Evolutionary conservation across 1,139 yeast genomes (phyloP), one percentile per base, ranked within the genome.

Genomic region (Entelexis paramagnoliae): DNA sequence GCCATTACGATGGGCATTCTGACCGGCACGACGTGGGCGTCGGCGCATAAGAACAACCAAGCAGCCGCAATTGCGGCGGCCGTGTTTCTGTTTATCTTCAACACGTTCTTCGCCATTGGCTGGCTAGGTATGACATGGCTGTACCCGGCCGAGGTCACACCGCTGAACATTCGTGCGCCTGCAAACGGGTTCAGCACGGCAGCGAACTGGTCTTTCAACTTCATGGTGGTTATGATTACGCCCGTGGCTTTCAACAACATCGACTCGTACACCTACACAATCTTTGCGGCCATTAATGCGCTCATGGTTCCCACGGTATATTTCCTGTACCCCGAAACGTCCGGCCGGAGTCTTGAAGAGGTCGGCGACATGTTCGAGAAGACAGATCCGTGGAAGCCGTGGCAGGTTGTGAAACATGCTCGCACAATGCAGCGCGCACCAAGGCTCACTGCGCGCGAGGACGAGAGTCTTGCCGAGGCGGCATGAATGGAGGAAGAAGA

Each of bases 51-150:
- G 10, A 16, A 53, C 26, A 48, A 44, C 75, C 8, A 76, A 76
- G 51, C 42, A 2, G 69, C 68, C n/a, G 71, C 80, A 3, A 83
- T 84, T 60, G 74, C 80, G 55, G 77, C 79, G 48, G 64, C 79
- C 19, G 79, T 83, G 51, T 80, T 80, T 66, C 72, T 79, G 73
- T 77, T 76, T 57, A 80, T 80, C 64, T 79, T 79, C 56, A 80
- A 75, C 60, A 62, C 83, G 42, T 77, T 80, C 49, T 81, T 82
- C 55, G 77, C 83, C 17, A 78, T 84, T 3, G 80, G 83, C 80
- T 81, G 81, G 65, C 79, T 77, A 35, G 76, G 63, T 14, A 57
- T 75, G 59, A 70, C 74, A 58, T 78, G 81, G 81, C 69, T 77
- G 50, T 77, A 77, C 70, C 72, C 77, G 72, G 77, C 61, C 2